Evolutionary conservation across 768 basidiomycete species (phyloP).

Genomic region (Albatrellus ellisii): DNA sequence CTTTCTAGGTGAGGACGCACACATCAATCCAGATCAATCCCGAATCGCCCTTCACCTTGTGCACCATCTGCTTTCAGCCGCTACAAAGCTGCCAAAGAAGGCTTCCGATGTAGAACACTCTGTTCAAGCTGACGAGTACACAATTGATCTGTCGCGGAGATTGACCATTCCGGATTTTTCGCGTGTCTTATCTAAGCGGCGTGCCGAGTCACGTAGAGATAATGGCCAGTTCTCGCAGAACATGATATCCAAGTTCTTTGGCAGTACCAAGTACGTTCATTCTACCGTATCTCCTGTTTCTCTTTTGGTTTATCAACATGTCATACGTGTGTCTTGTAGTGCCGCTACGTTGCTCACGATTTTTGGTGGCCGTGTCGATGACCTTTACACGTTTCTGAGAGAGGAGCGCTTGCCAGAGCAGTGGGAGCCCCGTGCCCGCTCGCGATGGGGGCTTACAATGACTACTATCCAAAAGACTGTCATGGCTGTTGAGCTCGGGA

Average conservation of each 20-base stretch:
- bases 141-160: constrained; percentile 13
- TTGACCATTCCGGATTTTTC: constrained; percentile 51
- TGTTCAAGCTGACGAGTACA: too few species aligned
- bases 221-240: constrained; percentile 47
- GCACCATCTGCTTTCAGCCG: constrained; percentile 41
- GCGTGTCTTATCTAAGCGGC: constrained; percentile 42
- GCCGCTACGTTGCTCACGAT: constrained; percentile 49
- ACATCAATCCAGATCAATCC: constrained; percentile 37
- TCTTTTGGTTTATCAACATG: neutral
- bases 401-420: constrained; percentile 61
- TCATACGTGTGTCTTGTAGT: constrained; percentile 21
- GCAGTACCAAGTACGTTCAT: constrained; percentile 48
- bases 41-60: constrained; percentile 33
- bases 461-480: too few species aligned
- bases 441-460: constrained; percentile 47
- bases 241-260: constrained; percentile 47
- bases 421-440: constrained; percentile 53
- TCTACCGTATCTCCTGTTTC: too few species aligned
- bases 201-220: constrained; percentile 34
- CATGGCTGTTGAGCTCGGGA: too few species aligned
- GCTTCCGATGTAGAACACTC: constrained; percentile 2
- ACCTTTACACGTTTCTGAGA: constrained; percentile 37
- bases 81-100: constrained; percentile 38
- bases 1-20: constrained; percentile 37
- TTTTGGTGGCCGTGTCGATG: constrained; percentile 49